Conservation (phyloP, 371 early-diverging fungal genomes). For the Circinella umbellata region DNA sequence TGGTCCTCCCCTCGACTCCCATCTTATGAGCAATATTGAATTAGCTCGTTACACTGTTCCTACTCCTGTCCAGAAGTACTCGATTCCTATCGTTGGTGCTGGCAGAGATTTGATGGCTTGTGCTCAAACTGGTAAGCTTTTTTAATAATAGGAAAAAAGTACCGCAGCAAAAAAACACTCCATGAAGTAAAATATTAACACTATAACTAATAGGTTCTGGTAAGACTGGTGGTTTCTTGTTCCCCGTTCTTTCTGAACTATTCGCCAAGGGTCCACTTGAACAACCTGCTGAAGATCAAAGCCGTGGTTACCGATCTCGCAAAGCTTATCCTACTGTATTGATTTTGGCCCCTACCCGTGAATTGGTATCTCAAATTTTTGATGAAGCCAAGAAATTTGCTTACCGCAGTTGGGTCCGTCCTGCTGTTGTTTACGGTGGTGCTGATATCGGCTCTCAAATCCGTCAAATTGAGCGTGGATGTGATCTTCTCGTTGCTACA, state of each 20-base stretch:
- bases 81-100: slow-evolving; percentile 86
- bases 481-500: slow-evolving; percentile 97
- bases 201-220: slow-evolving; percentile 69
- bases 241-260: slow-evolving; percentile 87
- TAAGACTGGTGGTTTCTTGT: slow-evolving; percentile 90
- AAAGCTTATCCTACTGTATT: slow-evolving; percentile 88
- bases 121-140: slow-evolving; percentile 82
- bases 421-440: slow-evolving; percentile 91
- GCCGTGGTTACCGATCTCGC: slow-evolving; percentile 79
- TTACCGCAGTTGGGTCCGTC: slow-evolving; percentile 39
- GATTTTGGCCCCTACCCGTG: slow-evolving; percentile 96
- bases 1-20: slow-evolving; percentile 81
- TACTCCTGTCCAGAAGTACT: slow-evolving; percentile 95
- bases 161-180: too few species aligned
- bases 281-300: slow-evolving; percentile 50
- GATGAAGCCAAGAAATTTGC: slow-evolving; percentile 45
- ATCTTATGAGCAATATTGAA: slow-evolving; percentile 91
- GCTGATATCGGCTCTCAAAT: slow-evolving; percentile 85
- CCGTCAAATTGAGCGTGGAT: slow-evolving; percentile 80
- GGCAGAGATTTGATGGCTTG: slow-evolving; percentile 85
- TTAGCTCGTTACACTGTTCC: slow-evolving; percentile 90
- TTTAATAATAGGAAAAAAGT: neutral
- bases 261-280: slow-evolving; percentile 90
- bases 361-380: slow-evolving; percentile 87
- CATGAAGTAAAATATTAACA: slow-evolving; percentile 9